Evolutionary conservation across 1,284 basidiomycete species (phyloP).

Genomic region (Heliocybe sulcata): DNA sequence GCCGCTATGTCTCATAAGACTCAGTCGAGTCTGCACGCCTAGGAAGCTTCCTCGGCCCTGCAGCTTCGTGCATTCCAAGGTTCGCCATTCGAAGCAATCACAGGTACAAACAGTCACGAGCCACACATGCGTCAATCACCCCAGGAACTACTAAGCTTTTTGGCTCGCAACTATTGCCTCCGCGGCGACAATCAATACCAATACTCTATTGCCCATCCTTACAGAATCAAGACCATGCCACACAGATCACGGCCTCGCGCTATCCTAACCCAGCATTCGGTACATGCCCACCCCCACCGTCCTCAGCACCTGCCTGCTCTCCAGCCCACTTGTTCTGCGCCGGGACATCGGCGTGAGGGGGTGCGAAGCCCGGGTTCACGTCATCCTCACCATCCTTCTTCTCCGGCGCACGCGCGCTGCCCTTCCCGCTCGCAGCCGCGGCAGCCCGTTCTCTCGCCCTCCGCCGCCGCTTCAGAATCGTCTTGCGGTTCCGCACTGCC

Average conservation of each 20-base stretch:
- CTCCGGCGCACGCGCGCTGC: constrained; percentile 25
- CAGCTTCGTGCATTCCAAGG: not conserved
- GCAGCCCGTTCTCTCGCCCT: constrained; percentile 76
- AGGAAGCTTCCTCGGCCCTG: not conserved
- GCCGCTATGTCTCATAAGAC: too few relatives aligned
- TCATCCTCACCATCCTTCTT: constrained; percentile 29
- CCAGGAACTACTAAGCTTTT: not conserved
- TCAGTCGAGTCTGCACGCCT: too few relatives aligned
- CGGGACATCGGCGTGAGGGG: constrained; percentile 5
- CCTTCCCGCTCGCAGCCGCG: constrained; percentile 26
- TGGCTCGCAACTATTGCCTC: not conserved
- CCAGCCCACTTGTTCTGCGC: constrained; percentile 23
- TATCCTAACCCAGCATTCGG: constrained; percentile 1
- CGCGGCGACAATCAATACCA: too few relatives aligned
- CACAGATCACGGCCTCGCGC: not conserved
- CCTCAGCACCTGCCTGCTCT: constrained; percentile 13
- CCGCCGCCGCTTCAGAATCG: constrained; percentile 66
- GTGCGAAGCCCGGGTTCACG: constrained; percentile 26
- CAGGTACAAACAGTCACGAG: constrained; percentile 1
- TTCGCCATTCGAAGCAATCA: not conserved
- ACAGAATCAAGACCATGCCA: too few relatives aligned
- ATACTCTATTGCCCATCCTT: too few relatives aligned
- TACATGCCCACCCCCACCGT: not conserved
- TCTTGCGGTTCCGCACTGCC: constrained; percentile 69
- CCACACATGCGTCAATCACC: not conserved